phyloP scores from a whole-genome alignment of 2,329 filamentous ascomycete genomes.

The Fusarium sp. region DNA sequence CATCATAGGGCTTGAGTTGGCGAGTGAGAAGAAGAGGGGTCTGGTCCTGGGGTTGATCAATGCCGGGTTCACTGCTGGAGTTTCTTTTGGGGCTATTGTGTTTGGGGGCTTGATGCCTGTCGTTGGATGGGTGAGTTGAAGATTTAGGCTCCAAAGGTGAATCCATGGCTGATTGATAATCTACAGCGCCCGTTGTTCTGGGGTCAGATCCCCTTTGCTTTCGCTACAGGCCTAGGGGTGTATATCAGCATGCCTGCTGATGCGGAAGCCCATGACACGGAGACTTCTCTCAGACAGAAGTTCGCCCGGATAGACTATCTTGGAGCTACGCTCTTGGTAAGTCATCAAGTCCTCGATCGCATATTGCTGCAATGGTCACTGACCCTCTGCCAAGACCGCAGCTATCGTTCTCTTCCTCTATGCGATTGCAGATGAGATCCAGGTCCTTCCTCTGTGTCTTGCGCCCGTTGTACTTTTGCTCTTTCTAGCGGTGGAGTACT shows the following conservation, averaged over 20 bases:
- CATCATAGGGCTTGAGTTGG: slow-evolving; percentile 79
- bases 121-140: slow-evolving; percentile 72
- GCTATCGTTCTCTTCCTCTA: slow-evolving; percentile 78
- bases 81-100: slow-evolving; percentile 75
- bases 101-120: slow-evolving; percentile 70
- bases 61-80: slow-evolving; percentile 74
- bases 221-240: slow-evolving; percentile 69
- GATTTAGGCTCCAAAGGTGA: not conserved
- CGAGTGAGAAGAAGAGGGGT: slow-evolving; percentile 72
- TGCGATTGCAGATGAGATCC: slow-evolving; percentile 71
- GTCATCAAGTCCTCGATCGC: slow-evolving; percentile 27
- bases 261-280: slow-evolving; percentile 15
- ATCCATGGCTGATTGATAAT: slow-evolving; percentile 17
- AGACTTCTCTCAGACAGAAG: slow-evolving; percentile 57
- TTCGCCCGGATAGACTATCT: slow-evolving; percentile 77
- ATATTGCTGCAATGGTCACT: not conserved
- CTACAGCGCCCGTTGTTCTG: slow-evolving; percentile 75
- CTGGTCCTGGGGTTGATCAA: slow-evolving; percentile 79
- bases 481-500: slow-evolving; percentile 71
- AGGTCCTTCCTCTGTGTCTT: slow-evolving; percentile 65
- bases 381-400: slow-evolving; percentile 54
- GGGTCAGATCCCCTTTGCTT: slow-evolving; percentile 71
- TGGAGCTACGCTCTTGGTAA: slow-evolving; percentile 72
- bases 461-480: slow-evolving; percentile 61
- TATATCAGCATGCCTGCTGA: slow-evolving; percentile 69